Evolutionary conservation across 495 filamentous ascomycete genomes (phyloP).

Genomic region (Xylaria palmicola): DNA sequence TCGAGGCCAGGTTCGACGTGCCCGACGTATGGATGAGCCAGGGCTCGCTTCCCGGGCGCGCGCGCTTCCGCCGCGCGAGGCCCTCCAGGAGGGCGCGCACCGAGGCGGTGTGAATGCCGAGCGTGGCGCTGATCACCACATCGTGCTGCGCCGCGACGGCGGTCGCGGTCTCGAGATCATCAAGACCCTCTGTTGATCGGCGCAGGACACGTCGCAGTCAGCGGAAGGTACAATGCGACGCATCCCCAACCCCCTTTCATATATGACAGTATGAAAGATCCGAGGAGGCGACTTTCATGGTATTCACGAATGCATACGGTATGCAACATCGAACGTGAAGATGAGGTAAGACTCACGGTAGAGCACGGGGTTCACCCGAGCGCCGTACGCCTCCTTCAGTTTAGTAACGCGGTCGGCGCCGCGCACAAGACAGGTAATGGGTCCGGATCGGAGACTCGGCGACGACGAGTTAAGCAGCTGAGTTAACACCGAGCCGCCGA

Average conservation of each 20-base stretch:
- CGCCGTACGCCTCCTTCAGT: slow-evolving; percentile 19
- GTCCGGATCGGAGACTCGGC: slow-evolving; percentile 7
- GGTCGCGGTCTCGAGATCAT: slow-evolving; percentile 31
- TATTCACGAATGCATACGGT: too few relatives aligned
- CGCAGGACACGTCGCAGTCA: not conserved
- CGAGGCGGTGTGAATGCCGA: slow-evolving; percentile 30
- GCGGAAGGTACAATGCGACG: not conserved
- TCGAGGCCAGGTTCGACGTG: slow-evolving; percentile 49
- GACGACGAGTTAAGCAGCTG: slow-evolving; percentile 19
- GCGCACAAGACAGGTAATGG: slow-evolving; percentile 21
- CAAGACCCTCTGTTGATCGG: slow-evolving; percentile 19
- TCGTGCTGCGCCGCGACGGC: slow-evolving; percentile 38
- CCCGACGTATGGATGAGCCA: slow-evolving; percentile 47
- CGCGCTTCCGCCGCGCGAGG: slow-evolving; percentile 34
- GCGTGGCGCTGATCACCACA: slow-evolving; percentile 40
- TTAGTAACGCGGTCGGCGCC: slow-evolving; percentile 20
- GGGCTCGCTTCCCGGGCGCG: slow-evolving; percentile 24
- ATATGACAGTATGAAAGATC: not conserved
- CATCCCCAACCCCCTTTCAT: not conserved
- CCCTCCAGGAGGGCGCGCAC: slow-evolving; percentile 37
- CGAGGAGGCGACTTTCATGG: not conserved
- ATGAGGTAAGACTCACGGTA: slow-evolving; percentile 11
- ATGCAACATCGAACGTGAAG: not conserved
- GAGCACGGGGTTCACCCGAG: slow-evolving; percentile 20
- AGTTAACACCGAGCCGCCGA: slow-evolving; percentile 30